Conservation (phyloP, 1,284 basidiomycete genomes). For the Marasmius oreades region DNA sequence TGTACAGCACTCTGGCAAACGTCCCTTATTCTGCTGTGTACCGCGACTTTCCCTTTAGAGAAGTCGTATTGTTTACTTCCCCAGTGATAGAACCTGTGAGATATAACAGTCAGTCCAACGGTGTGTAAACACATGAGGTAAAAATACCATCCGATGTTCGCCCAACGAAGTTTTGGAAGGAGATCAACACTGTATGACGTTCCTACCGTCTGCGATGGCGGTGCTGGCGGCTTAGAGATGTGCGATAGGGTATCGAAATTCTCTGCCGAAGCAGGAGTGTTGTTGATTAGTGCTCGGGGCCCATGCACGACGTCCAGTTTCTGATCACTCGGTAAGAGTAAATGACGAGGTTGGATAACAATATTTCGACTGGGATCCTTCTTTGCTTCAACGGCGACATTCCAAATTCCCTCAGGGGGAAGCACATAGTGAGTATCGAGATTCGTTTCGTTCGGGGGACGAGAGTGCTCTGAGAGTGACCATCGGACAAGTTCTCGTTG, state of each 20-base stretch:
- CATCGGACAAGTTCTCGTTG: constrained; percentile 69
- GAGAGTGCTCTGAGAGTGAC: constrained; percentile 73
- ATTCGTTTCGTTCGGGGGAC: constrained; percentile 80
- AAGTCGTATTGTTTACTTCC: constrained; percentile 91
- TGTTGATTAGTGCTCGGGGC: constrained; percentile 64
- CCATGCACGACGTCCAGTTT: constrained; percentile 32
- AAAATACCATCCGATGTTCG: constrained; percentile 83
- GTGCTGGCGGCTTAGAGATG: constrained; percentile 52
- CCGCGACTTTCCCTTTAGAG: constrained; percentile 56
- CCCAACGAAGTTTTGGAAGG: constrained; percentile 80
- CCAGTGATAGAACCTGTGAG: constrained; percentile 74
- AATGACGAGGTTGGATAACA: constrained; percentile 36
- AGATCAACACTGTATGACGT: constrained; percentile 48
- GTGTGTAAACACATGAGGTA: too few species aligned
- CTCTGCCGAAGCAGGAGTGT: constrained; percentile 53
- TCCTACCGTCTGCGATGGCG: constrained; percentile 53
- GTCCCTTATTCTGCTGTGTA: constrained; percentile 51
- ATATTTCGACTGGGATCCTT: constrained; percentile 27
- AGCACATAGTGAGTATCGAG: constrained; percentile 81
- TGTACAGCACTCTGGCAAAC: constrained; percentile 64
- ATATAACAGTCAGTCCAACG: too few species aligned
- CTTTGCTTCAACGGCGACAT: constrained; percentile 42
- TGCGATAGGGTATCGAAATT: constrained; percentile 44
- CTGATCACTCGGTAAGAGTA: constrained; percentile 17
- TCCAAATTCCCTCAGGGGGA: constrained; percentile 73